Evolutionary conservation across 2,329 filamentous ascomycete genomes (phyloP).

Genomic region (Pyrenochaeta sp.): DNA sequence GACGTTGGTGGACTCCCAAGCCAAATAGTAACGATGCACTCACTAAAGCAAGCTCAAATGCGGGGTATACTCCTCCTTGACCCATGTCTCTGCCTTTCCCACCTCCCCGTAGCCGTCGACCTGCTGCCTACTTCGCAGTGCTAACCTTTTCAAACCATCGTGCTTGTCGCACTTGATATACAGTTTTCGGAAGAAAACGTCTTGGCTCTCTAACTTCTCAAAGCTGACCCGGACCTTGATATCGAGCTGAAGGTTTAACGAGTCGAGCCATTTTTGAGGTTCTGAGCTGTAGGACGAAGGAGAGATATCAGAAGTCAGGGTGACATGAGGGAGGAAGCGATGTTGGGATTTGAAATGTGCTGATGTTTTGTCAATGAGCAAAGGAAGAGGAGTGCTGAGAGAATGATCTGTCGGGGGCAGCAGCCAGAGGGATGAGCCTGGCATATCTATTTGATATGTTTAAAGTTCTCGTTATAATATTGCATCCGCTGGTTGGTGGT

Average conservation of each 20-base stretch:
- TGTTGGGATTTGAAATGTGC: slow-evolving; percentile 46
- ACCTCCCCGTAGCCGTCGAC: slow-evolving; percentile 36
- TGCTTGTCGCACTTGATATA: slow-evolving; percentile 47
- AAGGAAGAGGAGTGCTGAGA: slow-evolving; percentile 39
- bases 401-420: slow-evolving; percentile 48
- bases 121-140: slow-evolving; percentile 31
- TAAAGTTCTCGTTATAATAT: too few species aligned
- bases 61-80: slow-evolving; percentile 43
- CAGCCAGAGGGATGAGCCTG: slow-evolving; percentile 55
- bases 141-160: slow-evolving; percentile 37
- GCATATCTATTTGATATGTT: slow-evolving; percentile 33
- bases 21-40: slow-evolving; percentile 20
- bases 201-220: slow-evolving; percentile 42
- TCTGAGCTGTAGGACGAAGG: slow-evolving; percentile 33
- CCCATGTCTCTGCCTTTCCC: slow-evolving; percentile 40
- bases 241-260: slow-evolving; percentile 30
- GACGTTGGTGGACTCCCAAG: slow-evolving; percentile 1
- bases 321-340: slow-evolving; percentile 54
- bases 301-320: slow-evolving; percentile 50
- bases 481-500: too few species aligned
- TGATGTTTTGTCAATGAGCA: slow-evolving; percentile 47
- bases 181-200: slow-evolving; percentile 51
- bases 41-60: slow-evolving; percentile 55
- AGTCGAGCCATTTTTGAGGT: slow-evolving; percentile 50
- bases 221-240: slow-evolving; percentile 35